A percentile compares a stretch with the other conserved stretches of the same genome.
phyloP scores from a whole-genome alignment of 495 filamentous ascomycete species.

The Viridothelium virens region DNA sequence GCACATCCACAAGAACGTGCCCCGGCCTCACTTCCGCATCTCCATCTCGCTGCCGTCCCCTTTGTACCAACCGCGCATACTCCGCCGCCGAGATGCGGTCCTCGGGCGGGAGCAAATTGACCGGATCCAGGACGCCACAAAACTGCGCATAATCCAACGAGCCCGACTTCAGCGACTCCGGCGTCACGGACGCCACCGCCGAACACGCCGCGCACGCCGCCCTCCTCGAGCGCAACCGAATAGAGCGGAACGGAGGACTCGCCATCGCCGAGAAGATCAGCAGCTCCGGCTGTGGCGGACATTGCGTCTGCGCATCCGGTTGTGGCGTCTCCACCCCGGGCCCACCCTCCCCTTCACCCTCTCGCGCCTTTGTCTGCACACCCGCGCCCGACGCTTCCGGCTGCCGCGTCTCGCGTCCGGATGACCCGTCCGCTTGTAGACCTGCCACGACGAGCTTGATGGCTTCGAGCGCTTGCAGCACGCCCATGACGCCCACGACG shows the following conservation, averaged over 20 bases:
- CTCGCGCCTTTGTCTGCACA: too few relatives aligned
- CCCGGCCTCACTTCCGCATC: constrained; percentile 17
- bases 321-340: background rate
- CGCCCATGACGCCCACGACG: constrained; percentile 90
- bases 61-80: constrained; percentile 28
- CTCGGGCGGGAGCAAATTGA: constrained; percentile 47
- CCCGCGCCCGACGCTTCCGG: too few relatives aligned
- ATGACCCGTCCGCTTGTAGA: background rate
- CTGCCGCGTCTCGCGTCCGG: constrained; percentile 9
- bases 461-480: constrained; percentile 81
- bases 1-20: constrained; percentile 69
- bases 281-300: constrained; percentile 39
- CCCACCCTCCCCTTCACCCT: constrained; percentile 10
- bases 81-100: constrained; percentile 56
- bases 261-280: constrained; percentile 68
- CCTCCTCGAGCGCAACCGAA: constrained; percentile 61
- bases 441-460: constrained; percentile 64
- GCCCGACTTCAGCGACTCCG: constrained; percentile 53
- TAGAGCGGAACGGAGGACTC: constrained; percentile 60
- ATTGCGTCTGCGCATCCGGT: constrained; percentile 9
- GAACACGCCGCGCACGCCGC: constrained; percentile 70
- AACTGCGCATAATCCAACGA: constrained; percentile 71
- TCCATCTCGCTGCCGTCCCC: constrained; percentile 23
- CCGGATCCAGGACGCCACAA: constrained; percentile 52
- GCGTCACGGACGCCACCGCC: constrained; percentile 49